Base-by-base conservation (phyloP, 192 early-diverging fungal genomes). In the Backusella circina region DNA sequence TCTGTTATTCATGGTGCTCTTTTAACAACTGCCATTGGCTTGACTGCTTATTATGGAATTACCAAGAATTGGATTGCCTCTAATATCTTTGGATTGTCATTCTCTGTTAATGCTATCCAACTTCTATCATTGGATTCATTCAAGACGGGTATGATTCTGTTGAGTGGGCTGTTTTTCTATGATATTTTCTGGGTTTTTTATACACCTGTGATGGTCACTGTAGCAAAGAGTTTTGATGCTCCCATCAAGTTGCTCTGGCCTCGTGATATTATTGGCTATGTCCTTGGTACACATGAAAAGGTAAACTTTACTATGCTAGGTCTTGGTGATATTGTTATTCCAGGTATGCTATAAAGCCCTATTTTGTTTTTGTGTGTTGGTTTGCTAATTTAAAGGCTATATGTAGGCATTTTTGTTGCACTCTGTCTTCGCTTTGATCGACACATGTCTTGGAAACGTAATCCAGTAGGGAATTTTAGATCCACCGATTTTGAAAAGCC, bases 131-230 rank as follows among this genome's bases (percentile, higher is more conserved):
- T 99, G 31, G 96, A 98, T 81, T 97, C 96, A 7, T 98, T 98
- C 89, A 93, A 92, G 81, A 98, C 95, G 1, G 97, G 96, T n/a
- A 96, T 96, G 86, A 93, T 96, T 33, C 87, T 99, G 66, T 89
- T 99, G 32, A 82, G 88, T 26, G 96, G 93, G 18, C 83, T 99
- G 50, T 99, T 99, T 84, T 80, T 96, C 30, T 99, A 99, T 79
- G 97, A 99, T 83, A 90, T 99, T 67, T 99, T 98, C 75, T 99
- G 97, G 97, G 97, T 99, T 73, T 99, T 99, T 88, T 96, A 96
- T 38, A 98, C 97, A 6, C 93, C 95, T 41, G 97, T 99, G 21
- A 99, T 99, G 97, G 97, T 98, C 6, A 93, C 93, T 8, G 97
- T 99, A 26, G 97, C 97, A 47, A 97, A 94, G 85, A 92, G 90